A percentile compares a stretch with the other conserved stretches of the same genome.
Conservation (phyloP, 2,329 filamentous ascomycete genomes). For the Xylaria sp. region DNA sequence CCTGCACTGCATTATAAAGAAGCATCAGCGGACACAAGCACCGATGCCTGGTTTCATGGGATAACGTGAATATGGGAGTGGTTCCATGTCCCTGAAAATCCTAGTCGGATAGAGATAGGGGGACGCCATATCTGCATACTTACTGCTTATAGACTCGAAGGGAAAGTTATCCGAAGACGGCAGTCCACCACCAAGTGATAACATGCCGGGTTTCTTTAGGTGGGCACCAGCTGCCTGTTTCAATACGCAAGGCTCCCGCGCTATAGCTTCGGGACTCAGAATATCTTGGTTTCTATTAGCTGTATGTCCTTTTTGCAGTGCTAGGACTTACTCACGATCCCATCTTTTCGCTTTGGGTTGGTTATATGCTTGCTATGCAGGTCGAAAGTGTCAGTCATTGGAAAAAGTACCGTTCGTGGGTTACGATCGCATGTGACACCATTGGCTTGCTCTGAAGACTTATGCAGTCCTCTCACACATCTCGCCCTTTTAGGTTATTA, state of each 20-base stretch:
- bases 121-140: neutral
- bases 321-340: slow-evolving; percentile 69
- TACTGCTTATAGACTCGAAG: slow-evolving; percentile 71
- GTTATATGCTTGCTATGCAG: slow-evolving; percentile 49
- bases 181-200: slow-evolving; percentile 90
- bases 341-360: slow-evolving; percentile 83
- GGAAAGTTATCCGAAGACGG: slow-evolving; percentile 92
- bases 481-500: neutral
- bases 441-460: neutral
- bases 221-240: slow-evolving; percentile 83
- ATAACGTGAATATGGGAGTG: neutral
- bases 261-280: slow-evolving; percentile 66
- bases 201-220: slow-evolving; percentile 80
- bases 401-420: neutral
- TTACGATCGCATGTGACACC: slow-evolving; percentile 1
- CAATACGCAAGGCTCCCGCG: slow-evolving; percentile 70
- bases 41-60: neutral
- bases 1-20: slow-evolving; percentile 16
- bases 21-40: neutral
- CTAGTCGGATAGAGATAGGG: neutral
- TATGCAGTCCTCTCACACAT: neutral
- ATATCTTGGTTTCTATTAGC: slow-evolving; percentile 49
- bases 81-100: neutral
- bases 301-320: neutral
- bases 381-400: slow-evolving; percentile 25